Conservation (phyloP, 2,329 filamentous ascomycete genomes). For the Didymella glomerata region DNA sequence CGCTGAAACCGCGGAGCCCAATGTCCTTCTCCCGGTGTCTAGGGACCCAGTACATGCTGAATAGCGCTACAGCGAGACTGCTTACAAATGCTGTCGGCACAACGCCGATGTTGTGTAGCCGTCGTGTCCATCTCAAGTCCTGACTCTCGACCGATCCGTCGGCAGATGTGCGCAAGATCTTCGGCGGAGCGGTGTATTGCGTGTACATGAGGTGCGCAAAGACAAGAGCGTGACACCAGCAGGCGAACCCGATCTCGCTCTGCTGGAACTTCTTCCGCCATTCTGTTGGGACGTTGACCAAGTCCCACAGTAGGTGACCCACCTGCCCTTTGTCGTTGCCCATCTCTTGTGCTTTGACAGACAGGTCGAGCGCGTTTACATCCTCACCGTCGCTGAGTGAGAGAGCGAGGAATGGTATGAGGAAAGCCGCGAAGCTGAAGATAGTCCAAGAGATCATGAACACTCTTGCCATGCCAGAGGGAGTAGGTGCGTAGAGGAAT, state of each 20-base stretch:
- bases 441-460: background rate
- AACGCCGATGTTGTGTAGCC: background rate
- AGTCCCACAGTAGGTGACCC: background rate
- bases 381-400: background rate
- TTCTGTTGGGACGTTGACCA: background rate
- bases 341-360: background rate
- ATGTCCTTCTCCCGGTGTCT: too few species aligned
- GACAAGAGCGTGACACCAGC: background rate
- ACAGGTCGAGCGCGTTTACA: background rate
- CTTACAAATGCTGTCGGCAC: background rate
- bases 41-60: background rate
- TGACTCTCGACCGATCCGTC: background rate
- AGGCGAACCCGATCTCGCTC: background rate
- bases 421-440: background rate
- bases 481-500: background rate
- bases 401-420: background rate
- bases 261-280: background rate
- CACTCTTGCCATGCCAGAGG: background rate
- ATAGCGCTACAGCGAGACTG: background rate
- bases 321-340: background rate
- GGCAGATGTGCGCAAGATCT: background rate
- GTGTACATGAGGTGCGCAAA: background rate
- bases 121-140: background rate
- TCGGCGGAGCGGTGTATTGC: background rate
- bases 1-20: background rate